Conservation (phyloP, 2,329 filamentous ascomycete genomes). For the Colletotrichum kahawae region DNA sequence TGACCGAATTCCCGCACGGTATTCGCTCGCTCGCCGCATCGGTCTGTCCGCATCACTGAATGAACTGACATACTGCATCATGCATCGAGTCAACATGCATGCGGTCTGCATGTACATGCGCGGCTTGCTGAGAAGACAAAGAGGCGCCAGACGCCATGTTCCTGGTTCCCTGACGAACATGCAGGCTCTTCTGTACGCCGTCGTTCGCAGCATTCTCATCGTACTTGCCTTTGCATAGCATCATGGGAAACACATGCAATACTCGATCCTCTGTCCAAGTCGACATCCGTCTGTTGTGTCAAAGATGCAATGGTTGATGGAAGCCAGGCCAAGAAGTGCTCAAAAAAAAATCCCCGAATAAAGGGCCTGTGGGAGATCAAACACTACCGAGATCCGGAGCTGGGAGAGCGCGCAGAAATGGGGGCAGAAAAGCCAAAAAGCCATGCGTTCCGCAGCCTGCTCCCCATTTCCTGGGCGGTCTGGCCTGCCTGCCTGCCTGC, state of each 20-base stretch:
- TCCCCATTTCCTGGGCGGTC: not conserved
- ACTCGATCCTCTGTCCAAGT: not conserved
- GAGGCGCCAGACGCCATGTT: not conserved
- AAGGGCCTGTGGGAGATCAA: slow-evolving; percentile 14
- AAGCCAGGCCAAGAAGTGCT: not conserved
- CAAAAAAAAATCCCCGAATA: not conserved
- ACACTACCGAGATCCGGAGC: slow-evolving; percentile 18
- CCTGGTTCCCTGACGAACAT: not conserved
- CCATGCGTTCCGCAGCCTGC: not conserved
- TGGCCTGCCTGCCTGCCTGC: not conserved
- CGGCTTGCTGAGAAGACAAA: not conserved
- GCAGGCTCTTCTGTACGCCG: not conserved
- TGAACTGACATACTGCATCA: slow-evolving; percentile 10
- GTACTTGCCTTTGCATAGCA: not conserved
- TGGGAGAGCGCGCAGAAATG: not conserved
- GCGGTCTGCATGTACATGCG: slow-evolving; percentile 12
- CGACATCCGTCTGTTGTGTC: not conserved
- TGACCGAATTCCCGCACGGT: not conserved
- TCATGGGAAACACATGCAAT: not conserved
- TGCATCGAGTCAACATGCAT: slow-evolving; percentile 21
- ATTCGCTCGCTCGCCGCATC: slow-evolving; percentile 12
- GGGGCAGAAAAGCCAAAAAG: not conserved
- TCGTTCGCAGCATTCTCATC: not conserved
- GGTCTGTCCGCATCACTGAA: slow-evolving; percentile 7
- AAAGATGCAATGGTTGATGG: not conserved